Percentiles rank a stretch among this genome's conserved stretches.
These are phyloP conservation scores for Fagus crenata DNA, from an alignment of 306 rosid genomes.

Conservation along the genomic window DNA sequence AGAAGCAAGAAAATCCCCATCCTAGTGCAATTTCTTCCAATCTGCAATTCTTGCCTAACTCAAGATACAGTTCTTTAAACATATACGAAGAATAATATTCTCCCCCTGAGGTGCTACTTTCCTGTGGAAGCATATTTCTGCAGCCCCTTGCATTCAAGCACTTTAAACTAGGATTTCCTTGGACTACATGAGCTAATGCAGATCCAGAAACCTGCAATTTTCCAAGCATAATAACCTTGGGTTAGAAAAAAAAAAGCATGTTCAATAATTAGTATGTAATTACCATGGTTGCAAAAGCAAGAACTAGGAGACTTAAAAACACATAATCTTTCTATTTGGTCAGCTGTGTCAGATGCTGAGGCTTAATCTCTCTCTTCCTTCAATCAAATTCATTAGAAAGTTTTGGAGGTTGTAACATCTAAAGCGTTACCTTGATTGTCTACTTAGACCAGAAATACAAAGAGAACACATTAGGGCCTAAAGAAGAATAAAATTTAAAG, in stretches of 20 bases:
- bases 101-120: conserved; percentile 28
- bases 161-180: conserved; percentile 52
- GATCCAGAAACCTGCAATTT: conserved; percentile 63
- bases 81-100: conserved; percentile 34
- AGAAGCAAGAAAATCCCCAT: conserved; percentile 73
- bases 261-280: conserved; percentile 5
- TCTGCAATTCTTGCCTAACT: conserved; percentile 47
- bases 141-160: conserved; percentile 64
- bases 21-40: conserved; percentile 74
- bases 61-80: conserved; percentile 41
- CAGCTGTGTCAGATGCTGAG: conserved; percentile 12
- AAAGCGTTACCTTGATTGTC: conserved; percentile 5
- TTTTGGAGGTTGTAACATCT: conserved; percentile 2
- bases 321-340: conserved; percentile 1
- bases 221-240: conserved; percentile 10
- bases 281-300: conserved; percentile 19
- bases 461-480: conserved; percentile 19
- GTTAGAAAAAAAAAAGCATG: conserved; percentile 11
- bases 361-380: conserved; percentile 24
- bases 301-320: conserved; percentile 3
- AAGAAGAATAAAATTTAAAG: conserved; percentile 5
- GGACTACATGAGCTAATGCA: conserved; percentile 53
- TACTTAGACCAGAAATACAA: conserved; percentile 4
- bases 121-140: conserved; percentile 49
- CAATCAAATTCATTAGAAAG: conserved; percentile 7